phyloP scores from a whole-genome alignment of 106 monocot species.

The Hemerocallis citrina region DNA sequence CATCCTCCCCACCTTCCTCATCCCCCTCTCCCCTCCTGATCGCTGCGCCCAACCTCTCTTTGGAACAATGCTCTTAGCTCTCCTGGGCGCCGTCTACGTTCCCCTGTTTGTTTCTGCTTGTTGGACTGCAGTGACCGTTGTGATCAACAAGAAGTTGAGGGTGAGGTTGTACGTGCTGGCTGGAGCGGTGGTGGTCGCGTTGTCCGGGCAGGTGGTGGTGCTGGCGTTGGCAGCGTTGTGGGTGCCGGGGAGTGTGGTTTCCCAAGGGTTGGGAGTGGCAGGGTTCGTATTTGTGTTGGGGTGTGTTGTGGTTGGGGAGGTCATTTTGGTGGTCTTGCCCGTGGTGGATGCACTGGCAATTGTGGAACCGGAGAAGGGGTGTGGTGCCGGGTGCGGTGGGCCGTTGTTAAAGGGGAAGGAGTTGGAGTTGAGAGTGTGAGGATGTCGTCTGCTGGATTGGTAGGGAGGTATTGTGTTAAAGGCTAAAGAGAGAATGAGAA shows the following conservation, averaged over 20 bases:
- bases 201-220: constrained; percentile 5
- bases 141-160: constrained; percentile 7
- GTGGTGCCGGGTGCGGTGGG: too few species aligned
- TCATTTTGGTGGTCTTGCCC: constrained; percentile 32
- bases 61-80: constrained; percentile 1
- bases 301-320: constrained; percentile 25
- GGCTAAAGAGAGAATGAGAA: too few species aligned
- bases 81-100: constrained; percentile 7
- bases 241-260: constrained; percentile 6
- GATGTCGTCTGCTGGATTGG: too few species aligned
- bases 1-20: background rate
- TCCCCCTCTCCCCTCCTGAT: background rate
- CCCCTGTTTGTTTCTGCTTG: constrained; percentile 11
- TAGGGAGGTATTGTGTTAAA: too few species aligned
- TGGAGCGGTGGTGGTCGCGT: background rate
- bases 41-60: constrained; percentile 3
- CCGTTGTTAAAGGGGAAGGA: too few species aligned
- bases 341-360: constrained; percentile 33
- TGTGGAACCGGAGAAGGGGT: too few species aligned
- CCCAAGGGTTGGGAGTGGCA: constrained; percentile 16
- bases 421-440: too few species aligned
- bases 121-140: constrained; percentile 1
- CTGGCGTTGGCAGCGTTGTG: constrained; percentile 20
- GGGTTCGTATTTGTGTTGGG: constrained; percentile 20
- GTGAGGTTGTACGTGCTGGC: constrained; percentile 5